phyloP scores from a whole-genome alignment of 352 stramenopile species.

The Phytophthora europaea region DNA sequence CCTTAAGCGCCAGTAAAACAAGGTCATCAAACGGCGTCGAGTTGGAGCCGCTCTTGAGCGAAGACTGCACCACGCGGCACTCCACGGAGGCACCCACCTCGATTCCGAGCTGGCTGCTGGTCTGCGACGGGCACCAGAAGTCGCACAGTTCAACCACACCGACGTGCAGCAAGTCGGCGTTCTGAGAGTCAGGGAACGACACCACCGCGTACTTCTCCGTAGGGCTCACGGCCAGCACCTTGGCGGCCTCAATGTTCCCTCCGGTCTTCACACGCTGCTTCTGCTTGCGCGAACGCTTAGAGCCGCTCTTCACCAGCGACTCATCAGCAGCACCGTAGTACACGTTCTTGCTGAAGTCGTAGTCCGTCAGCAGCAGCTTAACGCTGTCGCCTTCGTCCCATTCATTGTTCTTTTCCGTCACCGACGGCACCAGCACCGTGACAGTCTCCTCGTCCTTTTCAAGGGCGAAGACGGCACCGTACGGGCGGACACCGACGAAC shows the following conservation, averaged over 20 bases:
- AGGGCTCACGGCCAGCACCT: conserved; percentile 60
- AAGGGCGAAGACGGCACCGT: conserved; percentile 87
- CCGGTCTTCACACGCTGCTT: conserved; percentile 64
- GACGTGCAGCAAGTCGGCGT: conserved; percentile 46
- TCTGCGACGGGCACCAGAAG: conserved; percentile 81
- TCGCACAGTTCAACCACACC: conserved; percentile 79
- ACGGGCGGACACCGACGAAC: conserved; percentile 86
- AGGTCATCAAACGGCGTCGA: conserved; percentile 84
- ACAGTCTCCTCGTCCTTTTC: conserved; percentile 68
- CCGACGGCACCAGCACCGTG: conserved; percentile 75
- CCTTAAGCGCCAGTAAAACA: conserved; percentile 66
- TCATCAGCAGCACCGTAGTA: conserved; percentile 69
- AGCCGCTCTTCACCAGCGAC: conserved; percentile 63
- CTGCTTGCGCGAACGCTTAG: conserved; percentile 80
- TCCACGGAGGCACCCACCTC: conserved; percentile 54
- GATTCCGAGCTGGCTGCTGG: conserved; percentile 61
- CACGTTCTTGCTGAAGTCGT: conserved; percentile 88
- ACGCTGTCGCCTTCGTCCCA: conserved; percentile 74
- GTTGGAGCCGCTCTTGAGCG: conserved; percentile 48
- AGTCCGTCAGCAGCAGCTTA: conserved; percentile 87
- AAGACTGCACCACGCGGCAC: conserved; percentile 57
- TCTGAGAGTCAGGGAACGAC: conserved; percentile 60
- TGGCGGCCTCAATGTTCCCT: conserved; percentile 54
- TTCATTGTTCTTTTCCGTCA: conserved; percentile 40
- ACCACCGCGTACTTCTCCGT: conserved; percentile 77